Evolutionary conservation across 75 land plant genomes (phyloP).

Genomic region (Cupressus sempervirens): DNA sequence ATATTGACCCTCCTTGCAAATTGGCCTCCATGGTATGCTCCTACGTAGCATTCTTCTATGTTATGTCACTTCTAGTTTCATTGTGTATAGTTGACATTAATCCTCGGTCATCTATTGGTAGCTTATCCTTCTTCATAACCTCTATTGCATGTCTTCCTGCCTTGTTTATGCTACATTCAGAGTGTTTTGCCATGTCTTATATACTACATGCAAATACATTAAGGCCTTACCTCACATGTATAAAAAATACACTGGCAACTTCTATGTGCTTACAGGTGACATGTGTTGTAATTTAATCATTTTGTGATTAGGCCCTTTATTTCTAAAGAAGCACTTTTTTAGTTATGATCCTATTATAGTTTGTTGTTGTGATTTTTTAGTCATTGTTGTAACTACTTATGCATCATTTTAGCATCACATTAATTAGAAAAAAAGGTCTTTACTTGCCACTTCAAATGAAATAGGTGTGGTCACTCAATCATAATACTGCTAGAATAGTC

Average conservation of each 20-base stretch:
- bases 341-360: neutral
- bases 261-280: constrained; percentile 83
- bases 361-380: too few relatives aligned
- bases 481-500: neutral
- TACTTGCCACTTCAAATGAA: neutral
- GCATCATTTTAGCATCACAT: neutral
- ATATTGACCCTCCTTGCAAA: neutral
- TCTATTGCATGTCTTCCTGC: constrained; percentile 1
- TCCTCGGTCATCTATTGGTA: neutral
- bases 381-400: neutral
- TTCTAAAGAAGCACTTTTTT: neutral
- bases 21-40: neutral
- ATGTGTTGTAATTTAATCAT: neutral
- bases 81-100: neutral
- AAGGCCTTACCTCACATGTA: constrained; percentile 73
- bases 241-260: constrained; percentile 77
- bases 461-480: neutral
- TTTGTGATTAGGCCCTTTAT: neutral
- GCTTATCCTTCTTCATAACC: neutral
- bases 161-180: neutral
- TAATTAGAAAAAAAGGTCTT: neutral
- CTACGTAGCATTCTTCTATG: neutral
- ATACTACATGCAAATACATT: constrained; percentile 54
- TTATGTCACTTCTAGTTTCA: neutral
- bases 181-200: neutral